Percentiles rank a stretch among this genome's conserved stretches.
phyloP scores from a whole-genome alignment of 495 filamentous ascomycete genomes.

The Choiromyces venosus region DNA sequence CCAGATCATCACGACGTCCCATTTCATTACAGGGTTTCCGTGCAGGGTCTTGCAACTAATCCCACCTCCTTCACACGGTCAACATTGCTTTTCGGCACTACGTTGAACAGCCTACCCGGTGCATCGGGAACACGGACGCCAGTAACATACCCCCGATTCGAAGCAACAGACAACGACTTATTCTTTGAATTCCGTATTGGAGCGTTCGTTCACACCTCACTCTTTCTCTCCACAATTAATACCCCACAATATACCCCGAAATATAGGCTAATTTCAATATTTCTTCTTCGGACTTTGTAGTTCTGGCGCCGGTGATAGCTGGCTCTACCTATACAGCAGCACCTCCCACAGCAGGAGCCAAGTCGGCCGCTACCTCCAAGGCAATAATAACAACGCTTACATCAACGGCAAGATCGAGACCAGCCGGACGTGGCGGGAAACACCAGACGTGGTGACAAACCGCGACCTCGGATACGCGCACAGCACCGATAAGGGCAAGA shows the following conservation, averaged over 20 bases:
- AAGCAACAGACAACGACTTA: constrained; percentile 38
- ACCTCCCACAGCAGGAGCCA: constrained; percentile 35
- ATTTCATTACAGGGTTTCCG: constrained; percentile 46
- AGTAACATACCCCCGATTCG: constrained; percentile 51
- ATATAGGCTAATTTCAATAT: constrained; percentile 15
- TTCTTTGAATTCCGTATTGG: constrained; percentile 50
- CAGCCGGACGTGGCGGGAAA: constrained; percentile 50
- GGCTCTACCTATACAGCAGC: constrained; percentile 45
- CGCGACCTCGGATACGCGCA: constrained; percentile 49
- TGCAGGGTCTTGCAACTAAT: constrained; percentile 42
- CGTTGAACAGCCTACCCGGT: constrained; percentile 45
- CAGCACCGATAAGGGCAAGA: constrained; percentile 44
- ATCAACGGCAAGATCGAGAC: constrained; percentile 46
- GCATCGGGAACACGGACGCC: constrained; percentile 40
- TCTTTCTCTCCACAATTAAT: constrained; percentile 36
- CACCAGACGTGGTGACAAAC: constrained; percentile 46
- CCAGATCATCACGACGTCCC: constrained; percentile 36
- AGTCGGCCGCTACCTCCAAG: constrained; percentile 47
- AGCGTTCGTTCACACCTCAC: constrained; percentile 47
- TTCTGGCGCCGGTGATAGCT: constrained; percentile 48
- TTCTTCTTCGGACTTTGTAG: constrained; percentile 4
- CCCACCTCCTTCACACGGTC: constrained; percentile 44
- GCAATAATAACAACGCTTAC: constrained; percentile 49
- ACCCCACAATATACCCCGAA: no score
- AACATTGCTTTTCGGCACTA: constrained; percentile 45